phyloP scores from a whole-genome alignment of 805 yeast species.

The Schizosaccharomyces lindneri region DNA sequence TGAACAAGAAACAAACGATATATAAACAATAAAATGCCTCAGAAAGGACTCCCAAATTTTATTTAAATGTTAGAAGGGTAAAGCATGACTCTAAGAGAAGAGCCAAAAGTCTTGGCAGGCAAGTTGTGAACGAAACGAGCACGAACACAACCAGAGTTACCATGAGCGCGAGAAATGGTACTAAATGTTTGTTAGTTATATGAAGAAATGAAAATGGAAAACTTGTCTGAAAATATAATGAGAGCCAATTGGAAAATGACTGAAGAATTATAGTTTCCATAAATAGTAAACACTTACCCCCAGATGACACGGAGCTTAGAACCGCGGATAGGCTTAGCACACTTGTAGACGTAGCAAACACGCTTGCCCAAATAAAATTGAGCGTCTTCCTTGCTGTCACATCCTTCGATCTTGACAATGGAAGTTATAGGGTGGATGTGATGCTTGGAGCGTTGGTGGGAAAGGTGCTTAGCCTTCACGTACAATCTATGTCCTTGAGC shows the following conservation, averaged over 20 bases:
- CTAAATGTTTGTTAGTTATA: neutral
- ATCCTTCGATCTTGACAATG: constrained; percentile 92
- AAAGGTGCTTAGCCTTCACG: constrained; percentile 99
- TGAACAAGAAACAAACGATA: too few species aligned
- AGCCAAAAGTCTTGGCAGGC: constrained; percentile 99
- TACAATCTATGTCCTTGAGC: constrained; percentile 22
- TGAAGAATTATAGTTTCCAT: too few species aligned
- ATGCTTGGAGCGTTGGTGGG: constrained; percentile 98
- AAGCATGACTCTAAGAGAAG: constrained; percentile 68
- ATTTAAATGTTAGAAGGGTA: constrained; percentile 3
- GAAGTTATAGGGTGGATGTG: constrained; percentile 96
- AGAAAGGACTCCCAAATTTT: neutral
- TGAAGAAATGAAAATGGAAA: neutral
- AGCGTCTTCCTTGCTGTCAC: constrained; percentile 73
- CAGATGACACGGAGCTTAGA: constrained; percentile 97
- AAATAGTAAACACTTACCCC: constrained; percentile 27
- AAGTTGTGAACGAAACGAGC: constrained; percentile 97
- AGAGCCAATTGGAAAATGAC: too few species aligned
- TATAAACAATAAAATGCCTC: neutral
- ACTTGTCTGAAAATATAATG: neutral
- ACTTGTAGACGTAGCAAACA: constrained; percentile 98
- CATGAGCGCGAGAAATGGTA: constrained; percentile 28
- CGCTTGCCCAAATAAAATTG: constrained; percentile 98
- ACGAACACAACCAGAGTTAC: constrained; percentile 93
- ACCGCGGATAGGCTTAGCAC: constrained; percentile 86